Evolutionary conservation across 139 green algal species (phyloP).

Genomic region (Chlamydomonas incerta): DNA sequence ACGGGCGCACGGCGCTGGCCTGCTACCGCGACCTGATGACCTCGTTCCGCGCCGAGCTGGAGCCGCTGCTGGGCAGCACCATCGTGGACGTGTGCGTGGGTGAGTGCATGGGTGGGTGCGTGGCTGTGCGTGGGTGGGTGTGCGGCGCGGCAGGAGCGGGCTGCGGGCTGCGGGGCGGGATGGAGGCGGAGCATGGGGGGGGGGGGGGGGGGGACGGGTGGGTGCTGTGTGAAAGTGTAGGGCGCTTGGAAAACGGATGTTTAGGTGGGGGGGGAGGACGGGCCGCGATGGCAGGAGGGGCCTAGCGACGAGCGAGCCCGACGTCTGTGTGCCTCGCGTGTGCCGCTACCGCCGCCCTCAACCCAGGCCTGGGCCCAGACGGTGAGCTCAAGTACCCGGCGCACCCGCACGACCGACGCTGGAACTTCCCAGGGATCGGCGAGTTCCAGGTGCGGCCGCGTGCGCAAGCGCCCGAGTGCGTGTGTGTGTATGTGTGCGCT

Average conservation of each 20-base stretch:
- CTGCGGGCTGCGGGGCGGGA: background rate
- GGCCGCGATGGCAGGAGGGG: too few species aligned
- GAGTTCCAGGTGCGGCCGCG: slow-evolving; percentile 74
- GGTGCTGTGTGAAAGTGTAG: too few species aligned
- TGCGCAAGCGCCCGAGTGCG: background rate
- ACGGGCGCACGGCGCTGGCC: slow-evolving; percentile 84
- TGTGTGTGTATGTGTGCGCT: background rate
- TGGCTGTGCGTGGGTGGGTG: too few species aligned
- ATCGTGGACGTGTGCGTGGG: slow-evolving; percentile 58
- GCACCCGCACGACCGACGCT: slow-evolving; percentile 62
- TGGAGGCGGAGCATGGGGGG: too few species aligned
- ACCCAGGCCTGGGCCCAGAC: slow-evolving; percentile 74
- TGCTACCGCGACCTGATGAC: slow-evolving; percentile 90
- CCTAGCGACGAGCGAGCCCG: too few species aligned
- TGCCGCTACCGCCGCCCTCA: too few species aligned
- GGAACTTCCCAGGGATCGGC: slow-evolving; percentile 68
- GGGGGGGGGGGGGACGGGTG: too few species aligned
- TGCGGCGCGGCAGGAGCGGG: background rate
- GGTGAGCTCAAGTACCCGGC: slow-evolving; percentile 70
- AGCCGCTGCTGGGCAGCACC: slow-evolving; percentile 60
- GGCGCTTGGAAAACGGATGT: too few species aligned
- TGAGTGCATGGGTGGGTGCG: background rate
- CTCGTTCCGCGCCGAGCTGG: slow-evolving; percentile 82
- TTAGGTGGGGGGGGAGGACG: too few species aligned
- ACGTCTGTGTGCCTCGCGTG: too few species aligned